Evolutionary conservation across 768 basidiomycete species (phyloP), one percentile per base, ranked within the genome.

Genomic region (Plicaturopsis crispa): DNA sequence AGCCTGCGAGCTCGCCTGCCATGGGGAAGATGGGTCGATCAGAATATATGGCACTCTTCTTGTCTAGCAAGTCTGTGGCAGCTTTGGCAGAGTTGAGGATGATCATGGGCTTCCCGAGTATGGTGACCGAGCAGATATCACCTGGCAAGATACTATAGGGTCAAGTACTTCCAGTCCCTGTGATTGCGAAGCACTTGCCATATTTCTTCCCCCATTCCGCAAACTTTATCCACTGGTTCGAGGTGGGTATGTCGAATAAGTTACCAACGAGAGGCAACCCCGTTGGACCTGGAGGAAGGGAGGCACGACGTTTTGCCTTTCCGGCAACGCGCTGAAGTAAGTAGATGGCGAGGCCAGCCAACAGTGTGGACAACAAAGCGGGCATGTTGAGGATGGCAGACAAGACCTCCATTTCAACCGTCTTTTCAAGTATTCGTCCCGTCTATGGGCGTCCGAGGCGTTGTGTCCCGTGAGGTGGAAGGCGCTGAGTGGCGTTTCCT

Each of bases 61-160:
- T 60, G 14, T 61, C 54, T 8, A 63, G 44, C 60, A 83, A 65
- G 7, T 62, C 60, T 8, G 39, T 45, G 8, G 53, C 55, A 16
- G 47, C 50, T 24, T 53, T 45, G 18, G 36, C 31, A 21, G 48
- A 51, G 39, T 62, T 60, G n/a, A 63, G 39, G 33, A 63, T 43
- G 31, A 63, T 42, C 37, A 61, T 50, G 6, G 48, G 38, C 12
- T 45, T 46, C 5, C 53, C 50, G 4, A 82, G 59, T 11, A 80
- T 61, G 19, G 73, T 78, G 2, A 70, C 66, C 30, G 78, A 79
- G 43, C 69, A 68, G 19, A 82, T 77, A 40, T 75, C 73, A 24
- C 79, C 79, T 81, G 42, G 11, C 30, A 1, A 35, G 21, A 24
- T 21, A 23, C 22, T 14, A 45, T 18, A 52, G 40, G 19, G 36